phyloP scores from a whole-genome alignment of 2,329 filamentous ascomycete species.

The Aspergillus ruber region DNA sequence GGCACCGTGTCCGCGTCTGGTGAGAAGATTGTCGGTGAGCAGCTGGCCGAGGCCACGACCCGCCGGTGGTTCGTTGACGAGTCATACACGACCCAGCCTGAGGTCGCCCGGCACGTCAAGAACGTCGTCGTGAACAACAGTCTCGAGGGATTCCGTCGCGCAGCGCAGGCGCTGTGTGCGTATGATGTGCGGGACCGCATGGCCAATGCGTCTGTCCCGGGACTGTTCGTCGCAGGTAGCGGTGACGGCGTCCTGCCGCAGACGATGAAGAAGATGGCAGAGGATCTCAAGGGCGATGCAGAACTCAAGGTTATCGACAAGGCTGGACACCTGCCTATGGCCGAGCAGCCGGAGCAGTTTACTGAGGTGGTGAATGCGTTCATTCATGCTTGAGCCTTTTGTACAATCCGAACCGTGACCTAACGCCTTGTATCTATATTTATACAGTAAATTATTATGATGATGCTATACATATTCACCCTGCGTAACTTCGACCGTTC shows the following conservation, averaged over 20 bases:
- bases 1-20: constrained; percentile 30
- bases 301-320: constrained; percentile 60
- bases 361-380: constrained; percentile 58
- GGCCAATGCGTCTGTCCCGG: constrained; percentile 31
- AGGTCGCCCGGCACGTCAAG: constrained; percentile 52
- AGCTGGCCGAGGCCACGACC: constrained; percentile 65
- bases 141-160: constrained; percentile 69
- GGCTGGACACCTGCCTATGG: constrained; percentile 79
- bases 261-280: constrained; percentile 71
- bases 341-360: constrained; percentile 64
- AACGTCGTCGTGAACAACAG: constrained; percentile 65
- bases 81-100: constrained; percentile 52
- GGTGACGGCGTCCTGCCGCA: constrained; percentile 68
- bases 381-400: constrained; percentile 25
- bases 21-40: constrained; percentile 53
- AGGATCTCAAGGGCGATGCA: constrained; percentile 49
- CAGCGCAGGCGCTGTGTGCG: constrained; percentile 58
- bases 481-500: constrained; percentile 7
- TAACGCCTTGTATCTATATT: background rate
- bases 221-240: constrained; percentile 65
- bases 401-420: background rate
- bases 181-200: constrained; percentile 45
- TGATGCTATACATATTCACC: background rate
- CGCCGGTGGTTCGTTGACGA: constrained; percentile 65
- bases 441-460: background rate